Evolutionary conservation across 2,329 filamentous ascomycete genomes (phyloP), one percentile per base, ranked within the genome.

Genomic region (Talaromyces albobiverticillius): DNA sequence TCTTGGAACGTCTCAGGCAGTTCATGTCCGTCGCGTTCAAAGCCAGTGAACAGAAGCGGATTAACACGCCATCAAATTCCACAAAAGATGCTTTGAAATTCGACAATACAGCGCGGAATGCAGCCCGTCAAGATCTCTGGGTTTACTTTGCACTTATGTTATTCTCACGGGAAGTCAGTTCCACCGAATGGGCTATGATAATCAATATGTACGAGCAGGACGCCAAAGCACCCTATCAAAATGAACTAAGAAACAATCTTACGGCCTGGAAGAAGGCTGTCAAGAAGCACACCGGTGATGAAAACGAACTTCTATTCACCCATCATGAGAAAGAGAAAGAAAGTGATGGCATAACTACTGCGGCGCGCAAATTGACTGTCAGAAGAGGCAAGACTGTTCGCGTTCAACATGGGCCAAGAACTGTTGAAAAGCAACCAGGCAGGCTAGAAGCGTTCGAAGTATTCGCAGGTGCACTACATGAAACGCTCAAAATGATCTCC

Each of bases 321-420:
- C 83, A 87, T 2, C 86, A 89, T 64, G 92, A 96, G 66, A 95
- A 95, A 67, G 91, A 96, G 65, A 86, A 89, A 50, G 89, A 95
- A 63, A 85, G 83, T 46, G 76, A 82, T 48, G 71, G 72, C 32
- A 82, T 89, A 55, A 82, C 89, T 18, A 85, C 83, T 38, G 87
- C 89, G 7, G 92, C 92, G 9, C 83, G 91, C 58, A 96, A 96
- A 71, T 75, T 97, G 57, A 97, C 93, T 0, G 92, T 97, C 51
- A 96, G 96, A 78, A 84, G 92, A 66, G 94, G 90, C 60, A 92
- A 96, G 71, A 96, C 90, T 2, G 76, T 80, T 51, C 71, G 70
- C 36, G 66, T 67, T 18, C 67, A 69, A 34, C 68, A 67, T 67
- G 75, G 67, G 74, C 78, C 67, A 60, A 76, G 55, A 73, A 76